Percentiles rank a stretch among this genome's conserved stretches.
These are phyloP conservation scores for Physcomitrium patens DNA, from an alignment of 225 moss, liverwort and hornwort species.

Conservation along the genomic window DNA sequence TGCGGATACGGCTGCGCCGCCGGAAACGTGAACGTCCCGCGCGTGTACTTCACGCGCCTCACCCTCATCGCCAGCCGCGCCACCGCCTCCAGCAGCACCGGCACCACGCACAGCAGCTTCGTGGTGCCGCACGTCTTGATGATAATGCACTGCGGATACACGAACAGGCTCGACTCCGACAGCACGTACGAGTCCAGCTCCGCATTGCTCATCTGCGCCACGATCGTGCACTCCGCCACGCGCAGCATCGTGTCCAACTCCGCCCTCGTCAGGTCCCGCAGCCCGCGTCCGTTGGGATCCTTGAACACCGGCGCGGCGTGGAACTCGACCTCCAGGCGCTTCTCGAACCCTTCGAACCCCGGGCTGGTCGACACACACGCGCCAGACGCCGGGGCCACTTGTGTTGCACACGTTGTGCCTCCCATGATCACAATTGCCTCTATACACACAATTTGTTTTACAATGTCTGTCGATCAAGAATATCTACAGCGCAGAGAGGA, in stretches of 20 bases:
- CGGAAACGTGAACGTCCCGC: slow-evolving; percentile 97
- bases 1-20: slow-evolving; percentile 79
- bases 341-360: slow-evolving; percentile 95
- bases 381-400: slow-evolving; percentile 27
- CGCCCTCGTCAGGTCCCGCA: slow-evolving; percentile 62
- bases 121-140: slow-evolving; percentile 95
- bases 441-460: slow-evolving; percentile 8
- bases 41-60: slow-evolving; percentile 75
- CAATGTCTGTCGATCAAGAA: slow-evolving; percentile 18
- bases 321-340: slow-evolving; percentile 85
- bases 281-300: slow-evolving; percentile 72
- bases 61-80: slow-evolving; percentile 57
- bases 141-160: slow-evolving; percentile 64
- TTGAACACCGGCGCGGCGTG: slow-evolving; percentile 72
- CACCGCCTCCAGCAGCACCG: slow-evolving; percentile 56
- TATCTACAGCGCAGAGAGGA: slow-evolving; percentile 30
- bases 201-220: slow-evolving; percentile 71
- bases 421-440: slow-evolving; percentile 40
- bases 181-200: slow-evolving; percentile 87
- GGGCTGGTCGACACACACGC: slow-evolving; percentile 33
- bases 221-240: slow-evolving; percentile 90
- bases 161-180: slow-evolving; percentile 91
- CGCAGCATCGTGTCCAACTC: slow-evolving; percentile 77
- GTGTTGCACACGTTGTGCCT: slow-evolving; percentile 5
- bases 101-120: slow-evolving; percentile 66